phyloP scores from a whole-genome alignment of 148 eudicot genomes.

The Amaranthus hypochondriacus region DNA sequence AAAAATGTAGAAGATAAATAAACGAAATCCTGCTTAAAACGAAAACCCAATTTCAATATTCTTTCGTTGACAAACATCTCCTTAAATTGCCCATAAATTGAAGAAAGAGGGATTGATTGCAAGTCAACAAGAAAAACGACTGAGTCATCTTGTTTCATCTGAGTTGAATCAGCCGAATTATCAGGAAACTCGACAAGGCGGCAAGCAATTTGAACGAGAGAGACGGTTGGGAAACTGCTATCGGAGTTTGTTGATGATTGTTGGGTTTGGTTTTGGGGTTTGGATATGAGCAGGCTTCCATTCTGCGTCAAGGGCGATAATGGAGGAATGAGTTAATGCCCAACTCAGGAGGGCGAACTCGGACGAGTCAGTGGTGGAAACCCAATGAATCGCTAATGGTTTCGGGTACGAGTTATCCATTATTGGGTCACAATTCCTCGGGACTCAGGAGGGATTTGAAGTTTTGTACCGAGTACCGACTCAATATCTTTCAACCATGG shows the following conservation, averaged over 20 bases:
- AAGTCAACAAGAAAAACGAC: slow-evolving; percentile 58
- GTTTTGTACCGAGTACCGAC: background rate
- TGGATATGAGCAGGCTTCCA: slow-evolving; percentile 45
- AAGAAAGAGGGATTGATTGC: slow-evolving; percentile 33
- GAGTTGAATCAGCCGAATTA: slow-evolving; percentile 5
- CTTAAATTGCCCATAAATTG: slow-evolving; percentile 37
- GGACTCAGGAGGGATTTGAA: background rate
- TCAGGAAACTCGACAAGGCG: slow-evolving; percentile 27
- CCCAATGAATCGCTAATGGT: slow-evolving; percentile 24
- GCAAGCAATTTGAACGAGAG: slow-evolving; percentile 91
- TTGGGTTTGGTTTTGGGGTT: slow-evolving; percentile 34
- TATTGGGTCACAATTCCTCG: too few species aligned
- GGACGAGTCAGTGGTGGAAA: slow-evolving; percentile 25
- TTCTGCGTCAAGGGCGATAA: slow-evolving; percentile 61
- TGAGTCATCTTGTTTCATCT: slow-evolving; percentile 14
- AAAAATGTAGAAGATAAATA: slow-evolving; percentile 71
- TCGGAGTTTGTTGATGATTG: slow-evolving; percentile 32
- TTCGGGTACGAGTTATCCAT: slow-evolving; percentile 28
- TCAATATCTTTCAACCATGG: too few species aligned
- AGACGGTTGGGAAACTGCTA: slow-evolving; percentile 55
- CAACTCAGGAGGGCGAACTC: slow-evolving; percentile 30
- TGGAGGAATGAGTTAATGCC: slow-evolving; percentile 31
- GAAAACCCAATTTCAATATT: slow-evolving; percentile 69
- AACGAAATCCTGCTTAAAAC: slow-evolving; percentile 82
- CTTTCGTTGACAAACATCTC: slow-evolving; percentile 40